Conservation (phyloP, 257 asterid species). For the Gentiana dahurica region DNA sequence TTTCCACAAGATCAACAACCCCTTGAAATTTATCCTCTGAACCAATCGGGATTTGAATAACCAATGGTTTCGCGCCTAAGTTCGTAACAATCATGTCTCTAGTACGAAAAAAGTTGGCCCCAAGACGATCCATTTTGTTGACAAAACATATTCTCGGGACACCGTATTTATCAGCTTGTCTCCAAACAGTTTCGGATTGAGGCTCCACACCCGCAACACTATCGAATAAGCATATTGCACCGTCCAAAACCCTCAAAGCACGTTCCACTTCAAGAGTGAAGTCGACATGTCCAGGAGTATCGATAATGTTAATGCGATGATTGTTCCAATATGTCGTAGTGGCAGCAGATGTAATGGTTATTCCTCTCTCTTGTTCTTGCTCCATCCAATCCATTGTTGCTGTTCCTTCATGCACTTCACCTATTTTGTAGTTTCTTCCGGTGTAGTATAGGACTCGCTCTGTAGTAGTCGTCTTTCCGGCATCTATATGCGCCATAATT, state of each 20-base stretch:
- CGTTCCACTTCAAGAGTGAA: constrained; percentile 98
- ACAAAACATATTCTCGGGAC: constrained; percentile 98
- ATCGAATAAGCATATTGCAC: constrained; percentile 91
- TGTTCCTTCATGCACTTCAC: constrained; percentile 97
- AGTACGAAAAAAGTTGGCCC: constrained; percentile 89
- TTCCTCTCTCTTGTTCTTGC: constrained; percentile 97
- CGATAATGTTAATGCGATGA: constrained; percentile 91
- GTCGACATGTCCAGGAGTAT: constrained; percentile 97
- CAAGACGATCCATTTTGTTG: constrained; percentile 96
- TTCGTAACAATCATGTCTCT: constrained; percentile 86
- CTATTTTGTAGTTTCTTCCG: constrained; percentile 89
- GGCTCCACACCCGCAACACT: constrained; percentile 99
- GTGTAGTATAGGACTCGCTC: constrained; percentile 83
- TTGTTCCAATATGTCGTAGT: constrained; percentile 93
- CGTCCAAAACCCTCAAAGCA: constrained; percentile 88
- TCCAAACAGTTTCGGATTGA: constrained; percentile 97
- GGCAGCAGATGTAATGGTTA: constrained; percentile 93
- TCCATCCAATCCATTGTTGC: constrained; percentile 99
- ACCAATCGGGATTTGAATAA: constrained; percentile 82
- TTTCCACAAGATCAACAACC: constrained; percentile 70
- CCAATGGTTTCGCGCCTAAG: constrained; percentile 87
- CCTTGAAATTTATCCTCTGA: constrained; percentile 83
- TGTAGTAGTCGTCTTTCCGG: constrained; percentile 96
- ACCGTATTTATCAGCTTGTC: constrained; percentile 97
- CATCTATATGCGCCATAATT: constrained; percentile 96